phyloP scores from a whole-genome alignment of 2,329 filamentous ascomycete species.

The Ophiosphaerella herpotricha region DNA sequence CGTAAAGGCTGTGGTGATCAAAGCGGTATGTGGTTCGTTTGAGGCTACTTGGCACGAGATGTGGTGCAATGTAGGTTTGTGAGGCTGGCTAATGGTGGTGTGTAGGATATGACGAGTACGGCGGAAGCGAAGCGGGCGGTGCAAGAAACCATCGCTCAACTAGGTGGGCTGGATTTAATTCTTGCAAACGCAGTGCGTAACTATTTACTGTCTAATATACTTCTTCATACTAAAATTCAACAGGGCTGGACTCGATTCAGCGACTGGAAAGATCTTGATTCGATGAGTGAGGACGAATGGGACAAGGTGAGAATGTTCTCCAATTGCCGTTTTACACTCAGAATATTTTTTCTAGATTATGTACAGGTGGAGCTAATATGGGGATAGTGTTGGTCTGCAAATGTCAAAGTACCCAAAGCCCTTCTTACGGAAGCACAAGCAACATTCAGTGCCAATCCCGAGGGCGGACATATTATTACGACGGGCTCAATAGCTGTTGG shows the following conservation, averaged over 20 bases:
- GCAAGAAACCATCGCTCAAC: slow-evolving; percentile 59
- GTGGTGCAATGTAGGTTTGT: too few relatives aligned
- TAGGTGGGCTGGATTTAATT: slow-evolving; percentile 75
- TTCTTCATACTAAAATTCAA: neutral
- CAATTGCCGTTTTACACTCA: slow-evolving; percentile 1
- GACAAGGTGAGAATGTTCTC: slow-evolving; percentile 55
- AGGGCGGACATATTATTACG: slow-evolving; percentile 67
- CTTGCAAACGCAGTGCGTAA: slow-evolving; percentile 71
- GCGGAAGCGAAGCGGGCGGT: slow-evolving; percentile 65
- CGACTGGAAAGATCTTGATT: slow-evolving; percentile 62
- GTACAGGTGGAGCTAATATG: slow-evolving; percentile 1
- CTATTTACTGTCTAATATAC: neutral
- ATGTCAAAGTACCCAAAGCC: slow-evolving; percentile 57
- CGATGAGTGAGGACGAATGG: slow-evolving; percentile 65
- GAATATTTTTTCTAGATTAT: slow-evolving; percentile 16
- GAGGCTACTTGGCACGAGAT: too few relatives aligned
- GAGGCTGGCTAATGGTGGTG: neutral
- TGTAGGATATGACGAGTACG: slow-evolving; percentile 64
- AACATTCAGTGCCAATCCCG: slow-evolving; percentile 64
- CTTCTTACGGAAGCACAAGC: slow-evolving; percentile 63
- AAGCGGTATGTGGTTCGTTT: slow-evolving; percentile 57
- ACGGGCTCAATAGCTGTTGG: slow-evolving; percentile 65
- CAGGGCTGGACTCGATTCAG: slow-evolving; percentile 67
- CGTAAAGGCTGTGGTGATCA: slow-evolving; percentile 60
- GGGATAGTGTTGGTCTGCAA: slow-evolving; percentile 63